Base-by-base conservation (phyloP, 2,329 filamentous ascomycete species). In the Emergomyces orientalis region DNA sequence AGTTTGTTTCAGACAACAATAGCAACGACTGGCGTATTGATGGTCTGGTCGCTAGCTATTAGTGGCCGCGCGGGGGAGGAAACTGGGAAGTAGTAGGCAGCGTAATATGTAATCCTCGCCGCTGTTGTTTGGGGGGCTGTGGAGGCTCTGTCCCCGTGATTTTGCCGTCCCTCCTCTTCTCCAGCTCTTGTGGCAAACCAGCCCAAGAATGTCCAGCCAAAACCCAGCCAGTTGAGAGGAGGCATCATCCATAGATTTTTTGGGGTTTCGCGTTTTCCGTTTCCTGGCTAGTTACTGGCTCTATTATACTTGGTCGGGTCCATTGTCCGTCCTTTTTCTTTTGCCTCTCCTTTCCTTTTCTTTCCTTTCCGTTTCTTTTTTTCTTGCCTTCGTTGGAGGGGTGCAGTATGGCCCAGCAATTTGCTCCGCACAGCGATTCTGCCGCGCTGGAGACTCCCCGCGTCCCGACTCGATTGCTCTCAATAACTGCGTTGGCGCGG, bases 401-500 rank as follows among this genome's bases (percentile, higher is more conserved):
- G 41, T 32, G 41, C 62, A 47, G 19, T 19, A 67, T 67, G 66
- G 63, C 63, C 47, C 65, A 62, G 49, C 59, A 52, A 43, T 65
- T 65, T 59, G 47, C 60, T 54, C 59, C 61, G 25, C 61, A 63
- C 43, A 64, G 43, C 45, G 63, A 63, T 56, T 45, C 57, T 32
- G 63, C 72, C 34, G 68, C 71, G 3, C 66, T 73, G 5, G 72
- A 74, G 43, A 74, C 74, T 4, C 70, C 72, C 14, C 74, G 69
- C 39, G 68, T 62, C 2, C 64, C 66, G 6, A 69, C 60, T 2
- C 61, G 61, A 27, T 66, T 69, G 17, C 71, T 80, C 71, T 76
- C 75, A 0, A 74, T 80, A 56, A 83, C 82, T 63, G 87, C 87
- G n/a, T 80, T 91, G 55, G 88, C 90, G 55, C 87, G 91, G 64